Conservation (phyloP, 106 monocot genomes). For the Cymbidium sinense region DNA sequence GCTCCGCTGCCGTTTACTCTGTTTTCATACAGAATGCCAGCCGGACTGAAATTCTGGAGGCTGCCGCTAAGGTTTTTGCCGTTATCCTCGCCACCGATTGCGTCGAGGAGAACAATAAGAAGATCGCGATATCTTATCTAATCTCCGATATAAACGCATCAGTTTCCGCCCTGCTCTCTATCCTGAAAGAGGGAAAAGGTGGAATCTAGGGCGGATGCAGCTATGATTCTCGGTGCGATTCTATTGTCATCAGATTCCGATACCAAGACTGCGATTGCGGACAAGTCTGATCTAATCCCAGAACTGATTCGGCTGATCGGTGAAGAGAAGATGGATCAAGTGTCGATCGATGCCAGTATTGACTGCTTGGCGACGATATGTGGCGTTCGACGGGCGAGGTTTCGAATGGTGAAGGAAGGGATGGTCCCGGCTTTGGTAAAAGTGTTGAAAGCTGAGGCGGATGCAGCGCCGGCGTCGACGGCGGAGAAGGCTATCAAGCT, state of each 20-base stretch:
- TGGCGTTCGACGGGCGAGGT: constrained; percentile 6
- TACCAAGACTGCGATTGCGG: constrained; percentile 23
- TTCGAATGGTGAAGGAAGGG: constrained; percentile 30
- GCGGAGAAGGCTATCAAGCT: constrained; percentile 43
- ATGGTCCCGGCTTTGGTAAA: constrained; percentile 15
- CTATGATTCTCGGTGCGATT: constrained; percentile 21
- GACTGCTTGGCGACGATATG: constrained; percentile 28
- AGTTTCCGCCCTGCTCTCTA: constrained; percentile 7
- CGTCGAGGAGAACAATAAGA: constrained; percentile 2
- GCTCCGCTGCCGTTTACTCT: constrained; percentile 23
- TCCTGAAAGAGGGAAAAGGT: constrained; percentile 16
- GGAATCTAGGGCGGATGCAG: constrained; percentile 35
- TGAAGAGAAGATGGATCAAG: constrained; percentile 7
- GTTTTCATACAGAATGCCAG: constrained; percentile 12
- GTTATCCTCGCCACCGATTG: constrained; percentile 12
- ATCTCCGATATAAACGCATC: constrained; percentile 9
- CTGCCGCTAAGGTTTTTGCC: constrained; percentile 21
- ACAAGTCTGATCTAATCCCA: constrained; percentile 20
- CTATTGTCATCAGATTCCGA: constrained; percentile 10
- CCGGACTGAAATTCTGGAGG: constrained; percentile 15
- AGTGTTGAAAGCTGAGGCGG: not conserved
- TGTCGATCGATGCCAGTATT: constrained; percentile 19
- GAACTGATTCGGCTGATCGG: constrained; percentile 42
- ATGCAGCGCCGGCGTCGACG: constrained; percentile 10
- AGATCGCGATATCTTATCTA: not conserved